Evolutionary conservation across 257 asterid species (phyloP).

Genomic region (Solanum virginianum): DNA sequence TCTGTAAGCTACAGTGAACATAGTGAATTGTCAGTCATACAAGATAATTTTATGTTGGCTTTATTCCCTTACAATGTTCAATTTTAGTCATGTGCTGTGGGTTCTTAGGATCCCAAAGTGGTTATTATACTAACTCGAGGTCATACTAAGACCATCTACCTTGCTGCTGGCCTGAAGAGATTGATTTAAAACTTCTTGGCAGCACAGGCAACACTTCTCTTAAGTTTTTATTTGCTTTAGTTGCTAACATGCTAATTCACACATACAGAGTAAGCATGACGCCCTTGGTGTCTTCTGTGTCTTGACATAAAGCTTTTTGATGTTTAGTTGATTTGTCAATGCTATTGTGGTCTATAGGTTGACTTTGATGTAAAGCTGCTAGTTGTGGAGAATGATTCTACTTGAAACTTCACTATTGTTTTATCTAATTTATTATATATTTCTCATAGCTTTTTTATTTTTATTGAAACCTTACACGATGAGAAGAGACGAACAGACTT

Average conservation of each 20-base stretch:
- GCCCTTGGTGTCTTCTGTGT: neutral
- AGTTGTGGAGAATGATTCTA: neutral
- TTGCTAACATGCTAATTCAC: neutral
- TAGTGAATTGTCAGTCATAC: neutral
- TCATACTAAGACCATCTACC: neutral
- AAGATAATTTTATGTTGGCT: neutral
- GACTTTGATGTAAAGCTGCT: neutral
- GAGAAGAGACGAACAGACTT: neutral
- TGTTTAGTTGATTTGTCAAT: neutral
- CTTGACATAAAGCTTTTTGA: neutral
- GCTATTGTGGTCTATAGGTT: neutral
- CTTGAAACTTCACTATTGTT: neutral
- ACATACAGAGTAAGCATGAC: neutral
- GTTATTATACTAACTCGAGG: neutral
- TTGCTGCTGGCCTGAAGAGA: neutral
- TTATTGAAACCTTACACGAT: neutral
- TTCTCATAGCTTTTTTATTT: neutral
- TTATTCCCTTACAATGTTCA: neutral
- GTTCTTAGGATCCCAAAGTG: neutral
- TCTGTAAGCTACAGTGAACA: neutral
- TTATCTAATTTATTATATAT: neutral
- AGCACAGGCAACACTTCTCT: neutral
- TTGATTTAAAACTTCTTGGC: neutral
- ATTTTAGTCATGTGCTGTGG: neutral
- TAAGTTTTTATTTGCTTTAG: neutral